Conservation (phyloP, 805 yeast genomes). For the Ogataea paraovalis region DNA sequence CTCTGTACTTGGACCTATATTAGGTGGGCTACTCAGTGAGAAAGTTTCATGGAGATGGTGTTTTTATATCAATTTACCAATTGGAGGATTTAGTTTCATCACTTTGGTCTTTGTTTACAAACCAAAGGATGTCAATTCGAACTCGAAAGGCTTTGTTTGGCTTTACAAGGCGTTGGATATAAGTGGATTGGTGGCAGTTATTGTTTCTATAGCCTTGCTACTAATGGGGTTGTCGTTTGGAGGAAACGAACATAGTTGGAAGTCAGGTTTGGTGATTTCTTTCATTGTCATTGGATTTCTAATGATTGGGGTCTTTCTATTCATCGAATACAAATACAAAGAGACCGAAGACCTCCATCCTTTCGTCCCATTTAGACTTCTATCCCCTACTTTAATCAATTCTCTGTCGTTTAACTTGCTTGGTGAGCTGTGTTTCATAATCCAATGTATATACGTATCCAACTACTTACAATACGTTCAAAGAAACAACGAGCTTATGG, state of each 20-base stretch:
- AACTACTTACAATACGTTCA: slow-evolving; percentile 47
- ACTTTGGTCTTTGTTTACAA: slow-evolving; percentile 22
- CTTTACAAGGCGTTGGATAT: slow-evolving; percentile 7
- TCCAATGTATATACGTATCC: slow-evolving; percentile 35
- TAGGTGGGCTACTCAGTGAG: slow-evolving; percentile 56
- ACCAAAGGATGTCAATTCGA: not conserved
- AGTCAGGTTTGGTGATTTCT: slow-evolving; percentile 47
- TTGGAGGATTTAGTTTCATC: slow-evolving; percentile 58
- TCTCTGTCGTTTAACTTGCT: slow-evolving; percentile 8
- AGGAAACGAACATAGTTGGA: slow-evolving; percentile 52
- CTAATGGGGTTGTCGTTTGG: slow-evolving; percentile 56
- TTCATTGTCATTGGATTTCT: slow-evolving; percentile 46
- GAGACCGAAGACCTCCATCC: slow-evolving; percentile 31
- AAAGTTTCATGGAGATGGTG: slow-evolving; percentile 73
- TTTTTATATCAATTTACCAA: slow-evolving; percentile 64
- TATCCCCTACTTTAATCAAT: slow-evolving; percentile 27
- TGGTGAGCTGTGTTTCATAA: slow-evolving; percentile 42
- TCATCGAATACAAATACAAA: slow-evolving; percentile 33
- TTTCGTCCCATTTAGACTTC: slow-evolving; percentile 40
- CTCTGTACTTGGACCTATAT: slow-evolving; percentile 56
- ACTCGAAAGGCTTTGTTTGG: not conserved
- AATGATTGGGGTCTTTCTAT: slow-evolving; percentile 31
- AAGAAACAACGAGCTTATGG: slow-evolving; percentile 36
- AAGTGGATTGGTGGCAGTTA: slow-evolving; percentile 36
- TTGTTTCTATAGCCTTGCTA: slow-evolving; percentile 42